A percentile compares a stretch with the other conserved stretches of the same genome.
phyloP scores from a whole-genome alignment of 2,329 filamentous ascomycete genomes.

The Ophiostoma sp. region DNA sequence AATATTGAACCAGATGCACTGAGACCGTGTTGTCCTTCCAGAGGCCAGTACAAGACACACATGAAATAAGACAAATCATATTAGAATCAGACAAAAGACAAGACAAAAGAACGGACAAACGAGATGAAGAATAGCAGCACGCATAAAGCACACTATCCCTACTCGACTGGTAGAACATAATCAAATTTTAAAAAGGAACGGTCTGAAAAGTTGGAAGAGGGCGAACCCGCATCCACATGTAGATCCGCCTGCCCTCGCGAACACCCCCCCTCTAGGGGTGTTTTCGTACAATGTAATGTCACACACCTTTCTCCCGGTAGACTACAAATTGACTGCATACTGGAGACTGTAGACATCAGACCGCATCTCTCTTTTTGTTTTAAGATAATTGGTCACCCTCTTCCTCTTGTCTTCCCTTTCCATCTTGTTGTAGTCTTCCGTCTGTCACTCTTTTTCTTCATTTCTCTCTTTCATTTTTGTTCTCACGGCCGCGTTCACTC shows the following conservation, averaged over 20 bases:
- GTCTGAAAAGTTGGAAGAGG: constrained; percentile 1
- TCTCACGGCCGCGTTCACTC: constrained; percentile 1
- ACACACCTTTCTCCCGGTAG: constrained; percentile 1
- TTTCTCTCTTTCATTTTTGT: background rate
- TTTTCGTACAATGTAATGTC: background rate
- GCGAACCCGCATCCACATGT: constrained; percentile 5
- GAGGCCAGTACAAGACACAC: too few species aligned
- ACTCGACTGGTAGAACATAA: background rate
- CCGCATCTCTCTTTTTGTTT: constrained; percentile 2
- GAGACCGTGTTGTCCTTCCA: background rate
- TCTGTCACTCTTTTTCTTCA: constrained; percentile 8
- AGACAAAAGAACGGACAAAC: too few species aligned
- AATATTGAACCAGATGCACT: background rate
- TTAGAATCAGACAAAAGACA: too few species aligned
- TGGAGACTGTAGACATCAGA: background rate
- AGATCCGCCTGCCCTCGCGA: background rate
- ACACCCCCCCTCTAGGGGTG: background rate
- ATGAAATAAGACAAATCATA: too few species aligned
- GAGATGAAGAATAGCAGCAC: too few species aligned
- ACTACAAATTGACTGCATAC: background rate
- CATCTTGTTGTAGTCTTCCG: background rate
- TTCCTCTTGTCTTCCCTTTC: background rate
- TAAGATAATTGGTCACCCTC: constrained; percentile 9
- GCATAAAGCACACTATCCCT: too few species aligned
- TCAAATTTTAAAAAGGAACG: background rate